phyloP scores from a whole-genome alignment of 208 protist species.

The Porcisia hertigi region DNA sequence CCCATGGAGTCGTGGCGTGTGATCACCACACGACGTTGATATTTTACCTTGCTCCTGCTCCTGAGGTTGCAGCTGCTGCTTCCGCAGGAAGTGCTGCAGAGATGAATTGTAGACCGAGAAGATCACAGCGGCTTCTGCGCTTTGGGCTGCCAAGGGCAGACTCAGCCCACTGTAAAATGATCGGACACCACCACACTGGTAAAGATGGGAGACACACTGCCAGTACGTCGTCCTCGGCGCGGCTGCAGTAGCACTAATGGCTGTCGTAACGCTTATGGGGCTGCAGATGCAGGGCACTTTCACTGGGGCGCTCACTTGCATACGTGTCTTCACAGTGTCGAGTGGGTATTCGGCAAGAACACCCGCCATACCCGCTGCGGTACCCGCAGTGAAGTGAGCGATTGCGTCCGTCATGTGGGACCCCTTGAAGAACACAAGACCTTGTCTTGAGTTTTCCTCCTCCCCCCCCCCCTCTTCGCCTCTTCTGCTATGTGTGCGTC shows the following conservation, averaged over 20 bases:
- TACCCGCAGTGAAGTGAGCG: conserved; percentile 53
- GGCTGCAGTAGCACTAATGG: background rate
- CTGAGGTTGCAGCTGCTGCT: conserved; percentile 8
- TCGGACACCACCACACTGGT: conserved; percentile 44
- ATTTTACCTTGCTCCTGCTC: background rate
- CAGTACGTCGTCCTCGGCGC: conserved; percentile 25
- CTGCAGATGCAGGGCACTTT: background rate
- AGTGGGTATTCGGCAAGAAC: conserved; percentile 83
- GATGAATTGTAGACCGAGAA: conserved; percentile 53
- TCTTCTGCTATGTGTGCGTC: too few relatives aligned
- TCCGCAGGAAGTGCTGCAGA: conserved; percentile 19
- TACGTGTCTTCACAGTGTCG: conserved; percentile 84
- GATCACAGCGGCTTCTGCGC: conserved; percentile 49
- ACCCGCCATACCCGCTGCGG: conserved; percentile 56
- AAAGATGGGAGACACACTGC: conserved; percentile 38
- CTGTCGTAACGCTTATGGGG: background rate
- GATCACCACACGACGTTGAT: background rate
- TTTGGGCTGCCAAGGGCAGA: conserved; percentile 56
- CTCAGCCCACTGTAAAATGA: conserved; percentile 79
- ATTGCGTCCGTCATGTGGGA: conserved; percentile 16
- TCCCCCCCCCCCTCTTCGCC: too few relatives aligned
- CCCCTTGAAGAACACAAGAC: background rate
- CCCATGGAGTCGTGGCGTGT: background rate
- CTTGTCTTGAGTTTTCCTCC: background rate
- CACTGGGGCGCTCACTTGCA: conserved; percentile 44